Evolutionary conservation across 441 rosid genomes (phyloP).

Genomic region (Erysimum pusillum): DNA sequence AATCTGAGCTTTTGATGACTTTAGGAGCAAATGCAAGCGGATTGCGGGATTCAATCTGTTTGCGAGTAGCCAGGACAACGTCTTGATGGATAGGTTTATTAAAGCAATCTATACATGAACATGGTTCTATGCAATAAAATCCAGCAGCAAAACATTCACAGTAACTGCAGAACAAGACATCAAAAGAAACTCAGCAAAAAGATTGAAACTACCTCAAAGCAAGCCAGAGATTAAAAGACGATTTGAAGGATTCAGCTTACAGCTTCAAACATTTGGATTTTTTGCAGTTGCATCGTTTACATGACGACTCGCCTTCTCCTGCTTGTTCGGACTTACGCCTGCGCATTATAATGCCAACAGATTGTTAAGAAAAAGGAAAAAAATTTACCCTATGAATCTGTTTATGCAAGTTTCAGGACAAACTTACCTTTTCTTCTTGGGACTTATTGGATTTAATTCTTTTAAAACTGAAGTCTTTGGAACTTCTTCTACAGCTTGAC

Average conservation of each 20-base stretch:
- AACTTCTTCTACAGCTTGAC: constrained; percentile 23
- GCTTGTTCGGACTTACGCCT: constrained; percentile 68
- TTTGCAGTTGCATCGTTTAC: constrained; percentile 98
- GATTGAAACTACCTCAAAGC: background rate
- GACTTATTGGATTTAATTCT: constrained; percentile 65
- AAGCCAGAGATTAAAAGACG: background rate
- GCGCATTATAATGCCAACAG: background rate
- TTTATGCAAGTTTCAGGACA: background rate
- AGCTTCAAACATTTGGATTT: constrained; percentile 97
- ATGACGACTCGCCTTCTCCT: constrained; percentile 70
- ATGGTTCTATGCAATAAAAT: constrained; percentile 96
- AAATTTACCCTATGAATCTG: background rate
- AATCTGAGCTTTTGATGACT: constrained; percentile 83
- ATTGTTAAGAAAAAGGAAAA: constrained; percentile 2
- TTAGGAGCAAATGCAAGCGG: constrained; percentile 99
- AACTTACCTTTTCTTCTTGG: constrained; percentile 82
- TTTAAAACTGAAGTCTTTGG: constrained; percentile 44
- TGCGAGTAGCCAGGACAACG: constrained; percentile 95
- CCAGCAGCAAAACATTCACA: constrained; percentile 99
- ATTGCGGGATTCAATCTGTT: constrained; percentile 96
- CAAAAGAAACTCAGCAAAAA: constrained; percentile 2
- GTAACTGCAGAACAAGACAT: constrained; percentile 86
- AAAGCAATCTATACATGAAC: constrained; percentile 96
- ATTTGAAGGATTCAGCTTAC: constrained; percentile 53
- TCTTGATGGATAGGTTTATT: constrained; percentile 98